Percentiles rank a stretch among this genome's conserved stretches.
These are phyloP conservation scores for Eutreptiella sp. DNA, from an alignment of 208 protist species.

Conservation along the genomic window DNA sequence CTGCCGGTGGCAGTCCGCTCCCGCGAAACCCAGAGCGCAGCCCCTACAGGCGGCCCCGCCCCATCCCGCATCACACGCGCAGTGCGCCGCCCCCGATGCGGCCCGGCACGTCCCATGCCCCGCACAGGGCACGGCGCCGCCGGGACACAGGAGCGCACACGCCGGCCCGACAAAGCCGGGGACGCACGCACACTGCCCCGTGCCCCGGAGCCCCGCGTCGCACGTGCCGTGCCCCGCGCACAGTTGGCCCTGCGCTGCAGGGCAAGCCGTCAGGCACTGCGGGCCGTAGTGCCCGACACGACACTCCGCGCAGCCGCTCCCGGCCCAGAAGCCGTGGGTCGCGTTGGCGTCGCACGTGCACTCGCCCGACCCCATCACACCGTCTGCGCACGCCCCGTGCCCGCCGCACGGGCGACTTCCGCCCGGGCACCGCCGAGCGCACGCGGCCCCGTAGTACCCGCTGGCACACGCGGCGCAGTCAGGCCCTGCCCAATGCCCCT, in stretches of 20 bases:
- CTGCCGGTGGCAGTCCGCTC: too few relatives aligned
- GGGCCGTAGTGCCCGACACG: conserved; percentile 3
- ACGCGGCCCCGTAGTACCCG: conserved; percentile 17
- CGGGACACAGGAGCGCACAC: too few relatives aligned
- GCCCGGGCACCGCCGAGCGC: conserved; percentile 12
- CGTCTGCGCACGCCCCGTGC: conserved; percentile 9
- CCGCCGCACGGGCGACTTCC: conserved; percentile 24
- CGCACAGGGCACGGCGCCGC: too few relatives aligned
- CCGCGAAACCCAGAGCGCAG: too few relatives aligned
- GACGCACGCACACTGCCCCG: conserved; percentile 2
- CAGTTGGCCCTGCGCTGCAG: too few relatives aligned
- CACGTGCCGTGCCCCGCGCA: neutral
- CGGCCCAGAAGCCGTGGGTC: conserved; percentile 13
- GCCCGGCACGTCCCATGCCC: too few relatives aligned
- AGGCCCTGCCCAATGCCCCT: conserved; percentile 9
- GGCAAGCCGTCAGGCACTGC: neutral
- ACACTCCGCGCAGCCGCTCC: conserved; percentile 7
- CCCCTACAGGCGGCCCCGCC: too few relatives aligned
- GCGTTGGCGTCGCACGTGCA: conserved; percentile 22
- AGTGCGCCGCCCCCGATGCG: too few relatives aligned
- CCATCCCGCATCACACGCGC: too few relatives aligned
- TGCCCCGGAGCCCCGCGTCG: neutral
- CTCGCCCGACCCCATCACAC: neutral
- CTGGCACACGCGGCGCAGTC: neutral
- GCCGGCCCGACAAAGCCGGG: too few relatives aligned